Evolutionary conservation across 768 basidiomycete genomes (phyloP).

Genomic region (Lyophyllum atratum): DNA sequence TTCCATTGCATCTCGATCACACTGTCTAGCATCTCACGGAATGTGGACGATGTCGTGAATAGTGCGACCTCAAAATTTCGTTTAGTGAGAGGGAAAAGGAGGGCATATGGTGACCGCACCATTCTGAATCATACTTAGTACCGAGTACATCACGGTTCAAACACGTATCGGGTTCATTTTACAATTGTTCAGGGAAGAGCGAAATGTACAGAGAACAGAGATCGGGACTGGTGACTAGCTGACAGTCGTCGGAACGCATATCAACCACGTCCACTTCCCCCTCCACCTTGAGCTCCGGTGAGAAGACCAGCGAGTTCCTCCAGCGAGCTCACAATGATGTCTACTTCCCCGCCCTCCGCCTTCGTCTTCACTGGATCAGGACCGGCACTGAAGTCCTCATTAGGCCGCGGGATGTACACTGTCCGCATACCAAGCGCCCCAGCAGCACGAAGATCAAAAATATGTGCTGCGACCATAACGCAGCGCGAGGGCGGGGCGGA

Average conservation of each 20-base stretch:
- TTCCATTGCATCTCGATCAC: no score
- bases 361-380: conserved; percentile 39
- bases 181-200: no score
- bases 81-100: background rate
- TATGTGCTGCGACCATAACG: conserved; percentile 70
- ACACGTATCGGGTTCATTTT: no score
- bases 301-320: conserved; percentile 44
- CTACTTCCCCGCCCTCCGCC: conserved; percentile 58
- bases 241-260: no score
- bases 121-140: background rate
- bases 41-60: background rate
- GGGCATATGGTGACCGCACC: background rate
- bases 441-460: conserved; percentile 56
- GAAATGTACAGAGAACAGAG: no score
- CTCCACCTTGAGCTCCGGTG: background rate
- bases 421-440: conserved; percentile 55
- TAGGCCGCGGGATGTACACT: conserved; percentile 54
- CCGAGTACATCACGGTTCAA: no score
- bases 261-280: background rate
- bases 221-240: no score
- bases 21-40: background rate
- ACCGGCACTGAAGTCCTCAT: conserved; percentile 28
- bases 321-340: conserved; percentile 55
- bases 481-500: conserved; percentile 47
- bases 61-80: background rate